Percentiles rank a stretch among this genome's conserved stretches.
These are phyloP conservation scores for Thalassia testudinum DNA, from an alignment of 116 monocot species.

Conservation along the genomic window DNA sequence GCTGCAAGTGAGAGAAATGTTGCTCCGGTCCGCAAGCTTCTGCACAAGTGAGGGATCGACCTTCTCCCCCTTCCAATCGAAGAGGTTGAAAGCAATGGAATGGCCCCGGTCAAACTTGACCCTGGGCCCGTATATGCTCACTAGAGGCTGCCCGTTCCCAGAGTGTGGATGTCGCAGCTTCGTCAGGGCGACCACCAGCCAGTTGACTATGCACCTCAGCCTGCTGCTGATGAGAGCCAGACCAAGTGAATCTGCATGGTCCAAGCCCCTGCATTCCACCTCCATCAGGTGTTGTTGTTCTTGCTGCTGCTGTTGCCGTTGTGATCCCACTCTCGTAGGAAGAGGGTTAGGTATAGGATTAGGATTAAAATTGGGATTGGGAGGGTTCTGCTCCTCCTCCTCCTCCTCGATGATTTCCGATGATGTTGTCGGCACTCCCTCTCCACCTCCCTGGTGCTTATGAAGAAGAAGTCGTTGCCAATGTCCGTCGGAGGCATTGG, in stretches of 20 bases:
- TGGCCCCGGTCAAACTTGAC: conserved; percentile 84
- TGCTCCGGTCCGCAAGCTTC: conserved; percentile 23
- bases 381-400: conserved; percentile 1
- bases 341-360: not conserved
- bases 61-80: conserved; percentile 9
- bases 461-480: too few species aligned
- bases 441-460: too few species aligned
- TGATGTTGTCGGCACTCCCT: too few species aligned
- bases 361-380: conserved; percentile 6
- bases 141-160: conserved; percentile 28
- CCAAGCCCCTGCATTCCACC: conserved; percentile 63
- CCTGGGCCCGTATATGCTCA: conserved; percentile 73
- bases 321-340: conserved; percentile 21
- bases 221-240: conserved; percentile 53
- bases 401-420: not conserved
- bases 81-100: conserved; percentile 77
- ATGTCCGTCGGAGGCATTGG: too few species aligned
- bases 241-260: conserved; percentile 75
- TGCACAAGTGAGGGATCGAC: conserved; percentile 24
- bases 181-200: conserved; percentile 72
- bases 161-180: conserved; percentile 39
- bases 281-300: conserved; percentile 37
- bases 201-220: conserved; percentile 65
- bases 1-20: conserved; percentile 15
- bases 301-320: conserved; percentile 10